Conservation (phyloP, 192 early-diverging fungal species). For the Entomortierella beljakovae region DNA sequence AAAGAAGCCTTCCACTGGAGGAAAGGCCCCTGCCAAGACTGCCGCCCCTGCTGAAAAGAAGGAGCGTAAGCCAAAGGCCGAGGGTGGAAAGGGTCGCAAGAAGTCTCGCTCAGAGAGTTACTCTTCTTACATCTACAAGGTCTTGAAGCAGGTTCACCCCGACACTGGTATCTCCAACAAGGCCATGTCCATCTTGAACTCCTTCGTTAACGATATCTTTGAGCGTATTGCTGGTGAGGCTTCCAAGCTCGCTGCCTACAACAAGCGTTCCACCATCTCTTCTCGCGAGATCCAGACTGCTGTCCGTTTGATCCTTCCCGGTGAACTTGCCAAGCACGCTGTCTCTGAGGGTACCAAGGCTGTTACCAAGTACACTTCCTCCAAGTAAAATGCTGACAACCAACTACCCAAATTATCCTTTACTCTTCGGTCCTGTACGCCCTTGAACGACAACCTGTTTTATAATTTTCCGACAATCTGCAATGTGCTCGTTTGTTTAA, state of each 20-base stretch:
- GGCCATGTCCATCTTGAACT: slow-evolving; percentile 98
- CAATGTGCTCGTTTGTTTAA: slow-evolving; percentile 42
- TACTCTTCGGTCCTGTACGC: slow-evolving; percentile 6
- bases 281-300: slow-evolving; percentile 95
- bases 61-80: slow-evolving; percentile 62
- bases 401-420: background rate
- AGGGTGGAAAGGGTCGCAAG: slow-evolving; percentile 76
- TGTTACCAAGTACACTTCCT: slow-evolving; percentile 94
- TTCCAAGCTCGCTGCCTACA: slow-evolving; percentile 91
- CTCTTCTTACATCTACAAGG: slow-evolving; percentile 98
- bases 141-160: slow-evolving; percentile 97
- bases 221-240: slow-evolving; percentile 92
- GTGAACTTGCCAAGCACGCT: slow-evolving; percentile 97
- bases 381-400: slow-evolving; percentile 62
- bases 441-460: slow-evolving; percentile 49
- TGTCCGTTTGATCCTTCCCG: slow-evolving; percentile 78
- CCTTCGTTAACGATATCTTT: slow-evolving; percentile 98
- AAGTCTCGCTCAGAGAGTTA: slow-evolving; percentile 88
- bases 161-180: slow-evolving; percentile 98
- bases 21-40: slow-evolving; percentile 63
- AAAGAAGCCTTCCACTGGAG: slow-evolving; percentile 72
- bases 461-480: slow-evolving; percentile 24
- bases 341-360: slow-evolving; percentile 99
- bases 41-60: slow-evolving; percentile 54
- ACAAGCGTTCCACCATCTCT: slow-evolving; percentile 96